These are phyloP conservation scores for Paxillus ammoniavirescens DNA, from an alignment of 768 basidiomycete genomes.

Conservation along the genomic window DNA sequence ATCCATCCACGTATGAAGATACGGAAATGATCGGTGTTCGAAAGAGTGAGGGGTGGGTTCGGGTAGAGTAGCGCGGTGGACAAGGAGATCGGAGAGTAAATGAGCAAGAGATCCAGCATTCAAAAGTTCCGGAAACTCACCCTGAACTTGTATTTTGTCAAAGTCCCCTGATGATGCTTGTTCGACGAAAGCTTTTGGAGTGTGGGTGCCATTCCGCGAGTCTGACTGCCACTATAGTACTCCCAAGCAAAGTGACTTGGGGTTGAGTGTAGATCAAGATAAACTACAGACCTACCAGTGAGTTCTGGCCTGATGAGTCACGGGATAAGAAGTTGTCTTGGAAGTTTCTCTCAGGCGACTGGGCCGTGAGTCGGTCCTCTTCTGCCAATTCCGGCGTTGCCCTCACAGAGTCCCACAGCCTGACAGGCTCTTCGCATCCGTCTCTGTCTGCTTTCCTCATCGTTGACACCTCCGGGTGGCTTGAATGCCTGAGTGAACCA, in stretches of 20 bases:
- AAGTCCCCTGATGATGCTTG: slow-evolving; percentile 76
- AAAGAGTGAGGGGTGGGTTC: not conserved
- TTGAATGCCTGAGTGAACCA: no score
- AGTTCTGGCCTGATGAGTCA: no score
- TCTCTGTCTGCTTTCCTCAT: no score
- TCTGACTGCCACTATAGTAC: not conserved
- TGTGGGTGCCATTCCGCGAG: slow-evolving; percentile 15
- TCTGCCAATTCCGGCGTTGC: no score
- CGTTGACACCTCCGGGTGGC: no score
- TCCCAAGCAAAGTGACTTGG: not conserved
- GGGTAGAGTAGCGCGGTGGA: not conserved
- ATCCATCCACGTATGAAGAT: not conserved
- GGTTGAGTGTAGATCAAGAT: no score
- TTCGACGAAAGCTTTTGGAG: slow-evolving; percentile 74
- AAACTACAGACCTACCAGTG: no score
- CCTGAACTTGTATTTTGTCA: slow-evolving; percentile 88
- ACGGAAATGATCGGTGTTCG: not conserved
- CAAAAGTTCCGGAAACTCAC: slow-evolving; percentile 32
- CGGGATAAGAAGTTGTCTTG: no score
- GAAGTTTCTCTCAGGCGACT: no score
- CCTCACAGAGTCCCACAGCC: no score
- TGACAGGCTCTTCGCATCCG: no score
- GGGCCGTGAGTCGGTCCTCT: no score
- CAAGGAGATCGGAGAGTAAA: not conserved
- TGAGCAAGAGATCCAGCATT: not conserved